These are phyloP conservation scores for Papiliotrema nemorosa DNA, from an alignment of 1,284 basidiomycete species.

Conservation along the genomic window DNA sequence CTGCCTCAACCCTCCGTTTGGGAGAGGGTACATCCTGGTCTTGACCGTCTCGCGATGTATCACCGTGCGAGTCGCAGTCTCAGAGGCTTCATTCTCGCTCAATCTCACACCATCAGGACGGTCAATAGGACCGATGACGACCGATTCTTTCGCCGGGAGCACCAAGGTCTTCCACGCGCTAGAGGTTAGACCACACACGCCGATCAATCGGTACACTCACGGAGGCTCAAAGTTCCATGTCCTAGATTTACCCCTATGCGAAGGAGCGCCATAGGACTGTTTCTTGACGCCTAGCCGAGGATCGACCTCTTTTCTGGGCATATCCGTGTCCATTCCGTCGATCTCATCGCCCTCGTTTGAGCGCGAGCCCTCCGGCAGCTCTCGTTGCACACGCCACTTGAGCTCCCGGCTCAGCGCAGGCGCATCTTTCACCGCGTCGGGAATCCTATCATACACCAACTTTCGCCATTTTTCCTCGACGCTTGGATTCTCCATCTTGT, in stretches of 20 bases:
- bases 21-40: no score
- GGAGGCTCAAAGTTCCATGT: slow-evolving; percentile 19
- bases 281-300: neutral
- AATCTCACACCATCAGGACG: no score
- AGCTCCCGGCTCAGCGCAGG: slow-evolving; percentile 73
- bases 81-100: no score
- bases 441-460: slow-evolving; percentile 73
- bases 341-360: neutral
- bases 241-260: slow-evolving; percentile 9
- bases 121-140: no score
- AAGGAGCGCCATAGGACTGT: slow-evolving; percentile 4
- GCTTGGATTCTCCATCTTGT: slow-evolving; percentile 57
- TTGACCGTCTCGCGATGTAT: no score
- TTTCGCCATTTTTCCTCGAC: slow-evolving; percentile 61
- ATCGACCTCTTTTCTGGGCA: neutral
- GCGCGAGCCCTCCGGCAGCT: slow-evolving; percentile 48
- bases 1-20: no score
- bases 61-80: no score
- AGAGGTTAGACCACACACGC: neutral
- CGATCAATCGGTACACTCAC: slow-evolving; percentile 12
- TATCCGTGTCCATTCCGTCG: neutral
- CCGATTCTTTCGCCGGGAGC: no score
- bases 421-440: slow-evolving; percentile 75
- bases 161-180: slow-evolving; percentile 10
- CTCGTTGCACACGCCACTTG: slow-evolving; percentile 68